Evolutionary conservation across 495 filamentous ascomycete genomes (phyloP).

Genomic region (Xylaria castorea): DNA sequence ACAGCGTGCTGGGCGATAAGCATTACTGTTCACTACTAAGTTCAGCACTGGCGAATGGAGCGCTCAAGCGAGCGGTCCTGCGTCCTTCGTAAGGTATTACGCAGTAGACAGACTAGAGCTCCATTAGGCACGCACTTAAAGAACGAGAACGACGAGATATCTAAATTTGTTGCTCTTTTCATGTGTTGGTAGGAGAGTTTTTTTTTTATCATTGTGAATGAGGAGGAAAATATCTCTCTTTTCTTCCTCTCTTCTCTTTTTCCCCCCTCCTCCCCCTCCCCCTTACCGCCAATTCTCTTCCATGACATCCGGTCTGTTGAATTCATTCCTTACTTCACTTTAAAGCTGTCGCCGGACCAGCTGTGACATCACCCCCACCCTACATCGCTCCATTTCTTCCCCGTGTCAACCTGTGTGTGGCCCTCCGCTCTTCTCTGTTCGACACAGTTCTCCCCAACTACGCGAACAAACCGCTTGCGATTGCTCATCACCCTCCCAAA

Average conservation of each 20-base stretch:
- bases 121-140: conserved; percentile 2
- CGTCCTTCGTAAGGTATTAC: conserved; percentile 25
- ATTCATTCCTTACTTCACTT: conserved; percentile 22
- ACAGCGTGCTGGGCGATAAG: conserved; percentile 15
- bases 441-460: conserved; percentile 14
- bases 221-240: not conserved
- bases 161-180: not conserved
- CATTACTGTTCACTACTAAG: conserved; percentile 23
- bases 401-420: not conserved
- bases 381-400: conserved; percentile 13
- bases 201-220: not conserved
- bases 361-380: conserved; percentile 43
- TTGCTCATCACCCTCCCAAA: conserved; percentile 8
- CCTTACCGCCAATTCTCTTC: not conserved
- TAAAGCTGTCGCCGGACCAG: conserved; percentile 26
- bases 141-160: conserved; percentile 9
- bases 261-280: not conserved
- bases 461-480: conserved; percentile 9
- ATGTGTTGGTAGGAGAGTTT: not conserved
- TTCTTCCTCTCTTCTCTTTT: not conserved
- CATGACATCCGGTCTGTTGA: conserved; percentile 15
- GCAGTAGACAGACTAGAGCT: conserved; percentile 7
- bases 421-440: conserved; percentile 11
- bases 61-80: conserved; percentile 5
- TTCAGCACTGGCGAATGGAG: conserved; percentile 7